Evolutionary conservation across 305 asterid genomes (phyloP).

Genomic region (Solanum hybrid): DNA sequence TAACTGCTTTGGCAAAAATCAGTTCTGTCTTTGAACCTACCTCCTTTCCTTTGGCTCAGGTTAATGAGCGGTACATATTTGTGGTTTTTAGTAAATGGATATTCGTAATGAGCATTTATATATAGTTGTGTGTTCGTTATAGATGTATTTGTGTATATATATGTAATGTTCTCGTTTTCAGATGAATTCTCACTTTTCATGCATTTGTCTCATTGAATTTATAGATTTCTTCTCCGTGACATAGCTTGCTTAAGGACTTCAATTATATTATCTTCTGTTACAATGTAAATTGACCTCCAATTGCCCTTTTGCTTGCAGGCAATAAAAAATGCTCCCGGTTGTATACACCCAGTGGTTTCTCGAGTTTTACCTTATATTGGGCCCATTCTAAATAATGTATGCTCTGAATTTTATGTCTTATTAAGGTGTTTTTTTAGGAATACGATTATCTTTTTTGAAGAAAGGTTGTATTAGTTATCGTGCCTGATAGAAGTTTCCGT

Average conservation of each 20-base stretch:
- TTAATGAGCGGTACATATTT: neutral
- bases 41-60: neutral
- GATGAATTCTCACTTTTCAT: neutral
- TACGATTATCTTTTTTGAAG: neutral
- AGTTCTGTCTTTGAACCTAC: neutral
- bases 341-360: slow-evolving; percentile 74
- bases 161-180: neutral
- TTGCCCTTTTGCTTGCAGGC: slow-evolving; percentile 38
- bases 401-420: slow-evolving; percentile 12
- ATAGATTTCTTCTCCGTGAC: neutral
- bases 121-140: too few species aligned
- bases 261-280: neutral
- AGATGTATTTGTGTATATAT: neutral
- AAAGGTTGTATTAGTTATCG: neutral
- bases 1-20: neutral
- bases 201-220: neutral
- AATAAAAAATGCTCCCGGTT: slow-evolving; percentile 88
- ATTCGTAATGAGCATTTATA: neutral
- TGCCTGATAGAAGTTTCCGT: slow-evolving; percentile 17
- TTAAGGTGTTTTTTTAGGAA: slow-evolving; percentile 1
- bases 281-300: neutral
- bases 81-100: neutral
- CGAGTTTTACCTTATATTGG: slow-evolving; percentile 73
- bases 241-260: neutral
- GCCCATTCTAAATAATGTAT: slow-evolving; percentile 77